Evolutionary conservation across 805 yeast species (phyloP), one percentile per base, ranked within the genome.

Genomic region (Candida sphagnicola): DNA sequence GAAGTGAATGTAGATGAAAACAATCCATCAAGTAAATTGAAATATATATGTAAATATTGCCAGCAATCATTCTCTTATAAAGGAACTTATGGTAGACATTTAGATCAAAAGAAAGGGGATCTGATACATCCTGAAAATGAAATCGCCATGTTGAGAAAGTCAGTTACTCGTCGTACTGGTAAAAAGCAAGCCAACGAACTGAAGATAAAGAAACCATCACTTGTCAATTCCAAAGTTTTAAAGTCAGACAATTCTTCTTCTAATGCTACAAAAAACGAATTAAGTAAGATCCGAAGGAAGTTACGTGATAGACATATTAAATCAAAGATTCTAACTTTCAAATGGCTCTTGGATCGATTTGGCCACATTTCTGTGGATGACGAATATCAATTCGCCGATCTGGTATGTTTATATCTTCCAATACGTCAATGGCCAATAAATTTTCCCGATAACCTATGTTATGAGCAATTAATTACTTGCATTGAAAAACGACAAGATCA

Each of bases 51-150:
- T 51, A 62, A 62, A 0, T 77, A 76, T 49, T 79, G 85, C 47
- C 73, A 73, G 1, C 63, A 68, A 41, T 61, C 70, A 1, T 80
- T 78, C 51, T 67, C 78, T 2, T 77, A 76, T 42, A 74, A 78
- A 5, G 82, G 83, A 2, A 75, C 81, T 0, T 59, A 77, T 40
- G 83, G 83, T 1, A 61, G 85, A 25, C 85, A 79, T 51, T 52
- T 80, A 31, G 84, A 80, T 47, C 53, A 65, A 32, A 71, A 75
- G 43, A 74, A 74, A 38, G 85, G 84, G 1, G 67, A 78, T 8
- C 50, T 62, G 1, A 39, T 56, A 12, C 85, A 79, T 45, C 84
- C 84, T 0, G 51, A 59, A 1, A 75, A 67, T 2, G 60, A 65
- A 29, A 75, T 80, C 12, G 73, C 68, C 11, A 50, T 49, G 35